Conservation (phyloP, 2,329 filamentous ascomycete species). For the Claviceps sp. region DNA sequence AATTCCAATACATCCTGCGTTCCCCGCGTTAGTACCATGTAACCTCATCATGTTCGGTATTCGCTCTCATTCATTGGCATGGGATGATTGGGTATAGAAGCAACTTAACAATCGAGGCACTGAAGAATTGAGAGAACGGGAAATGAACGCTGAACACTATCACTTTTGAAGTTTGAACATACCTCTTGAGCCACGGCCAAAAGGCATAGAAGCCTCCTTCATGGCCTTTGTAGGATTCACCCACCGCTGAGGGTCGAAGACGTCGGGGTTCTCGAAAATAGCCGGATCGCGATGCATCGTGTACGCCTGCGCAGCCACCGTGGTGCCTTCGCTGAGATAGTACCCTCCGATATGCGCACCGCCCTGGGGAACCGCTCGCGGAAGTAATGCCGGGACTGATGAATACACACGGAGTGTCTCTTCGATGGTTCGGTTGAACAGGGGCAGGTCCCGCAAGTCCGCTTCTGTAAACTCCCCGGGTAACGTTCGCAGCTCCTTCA, state of each 20-base stretch:
- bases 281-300: constrained; percentile 30
- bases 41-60: too few species aligned
- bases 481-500: constrained; percentile 21
- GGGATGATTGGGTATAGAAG: too few species aligned
- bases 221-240: constrained; percentile 19
- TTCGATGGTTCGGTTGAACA: constrained; percentile 28
- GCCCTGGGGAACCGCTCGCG: constrained; percentile 24
- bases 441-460: constrained; percentile 17
- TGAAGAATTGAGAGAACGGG: too few species aligned
- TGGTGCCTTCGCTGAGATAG: constrained; percentile 25
- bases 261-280: constrained; percentile 26
- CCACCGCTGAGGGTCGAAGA: constrained; percentile 9
- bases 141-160: neutral
- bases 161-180: constrained; percentile 2
- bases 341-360: constrained; percentile 26
- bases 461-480: constrained; percentile 13
- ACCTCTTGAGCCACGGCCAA: constrained; percentile 37
- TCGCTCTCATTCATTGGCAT: too few species aligned
- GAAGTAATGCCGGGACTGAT: constrained; percentile 25
- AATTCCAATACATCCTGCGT: constrained; percentile 36
- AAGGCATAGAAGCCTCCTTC: constrained; percentile 37
- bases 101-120: too few species aligned
- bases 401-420: constrained; percentile 32
- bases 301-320: constrained; percentile 29
- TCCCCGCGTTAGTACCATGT: neutral